These are phyloP conservation scores for Candida andamanensis DNA, from an alignment of 805 yeast species.

Conservation along the genomic window DNA sequence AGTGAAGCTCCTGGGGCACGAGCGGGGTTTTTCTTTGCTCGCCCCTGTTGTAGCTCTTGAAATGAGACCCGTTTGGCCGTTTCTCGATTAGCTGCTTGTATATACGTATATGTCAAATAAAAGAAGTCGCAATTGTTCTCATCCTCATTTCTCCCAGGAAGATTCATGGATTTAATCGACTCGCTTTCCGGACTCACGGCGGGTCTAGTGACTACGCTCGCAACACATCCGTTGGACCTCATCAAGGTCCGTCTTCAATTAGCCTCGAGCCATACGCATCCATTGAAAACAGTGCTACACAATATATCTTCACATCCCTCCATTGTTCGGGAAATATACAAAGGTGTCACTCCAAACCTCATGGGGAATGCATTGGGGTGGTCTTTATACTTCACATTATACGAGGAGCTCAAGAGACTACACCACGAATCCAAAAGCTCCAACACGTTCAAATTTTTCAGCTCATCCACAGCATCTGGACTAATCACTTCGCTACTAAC, in stretches of 20 bases:
- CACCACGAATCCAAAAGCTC: conserved; percentile 3
- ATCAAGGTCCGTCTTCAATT: conserved; percentile 80
- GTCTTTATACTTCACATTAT: conserved; percentile 81
- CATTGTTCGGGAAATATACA: conserved; percentile 35
- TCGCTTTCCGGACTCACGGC: conserved; percentile 70
- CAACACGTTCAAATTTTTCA: conserved; percentile 25
- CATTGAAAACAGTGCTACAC: conserved; percentile 1
- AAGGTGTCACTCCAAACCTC: conserved; percentile 78
- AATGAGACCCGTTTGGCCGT: no score
- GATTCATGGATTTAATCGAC: no score
- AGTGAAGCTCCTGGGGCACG: no score
- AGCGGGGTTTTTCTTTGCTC: no score
- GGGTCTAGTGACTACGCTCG: conserved; percentile 72
- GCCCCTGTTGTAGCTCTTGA: no score
- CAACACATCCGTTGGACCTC: conserved; percentile 87
- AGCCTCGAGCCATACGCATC: conserved; percentile 13
- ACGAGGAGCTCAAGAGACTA: conserved; percentile 50
- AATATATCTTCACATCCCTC: conserved; percentile 1
- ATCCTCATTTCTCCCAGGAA: no score
- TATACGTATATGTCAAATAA: no score
- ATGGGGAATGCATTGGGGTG: conserved; percentile 84
- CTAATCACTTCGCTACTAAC: conserved; percentile 68
- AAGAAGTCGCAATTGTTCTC: no score
- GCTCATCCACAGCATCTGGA: conserved; percentile 56
- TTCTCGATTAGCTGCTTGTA: no score